A percentile compares a stretch with the other conserved stretches of the same genome.
Conservation (phyloP, 306 rosid species). For the Quillaja saponaria region DNA sequence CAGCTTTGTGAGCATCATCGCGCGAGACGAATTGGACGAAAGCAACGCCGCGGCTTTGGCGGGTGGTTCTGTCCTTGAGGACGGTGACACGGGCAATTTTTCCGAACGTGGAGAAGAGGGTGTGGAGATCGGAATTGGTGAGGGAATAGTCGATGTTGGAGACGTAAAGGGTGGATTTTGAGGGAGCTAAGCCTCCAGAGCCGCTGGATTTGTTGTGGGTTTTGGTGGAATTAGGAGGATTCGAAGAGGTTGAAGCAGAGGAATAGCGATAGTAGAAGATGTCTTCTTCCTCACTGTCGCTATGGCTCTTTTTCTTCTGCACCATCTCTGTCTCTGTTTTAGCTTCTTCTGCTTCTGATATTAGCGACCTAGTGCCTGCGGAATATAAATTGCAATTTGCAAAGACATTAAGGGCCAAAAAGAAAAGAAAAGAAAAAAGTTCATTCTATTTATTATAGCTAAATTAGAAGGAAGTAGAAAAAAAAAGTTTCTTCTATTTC, state of each 20-base stretch:
- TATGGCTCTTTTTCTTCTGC: constrained; percentile 30
- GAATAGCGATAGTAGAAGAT: constrained; percentile 71
- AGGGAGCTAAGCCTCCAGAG: constrained; percentile 64
- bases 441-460: too few relatives aligned
- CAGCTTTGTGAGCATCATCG: constrained; percentile 59
- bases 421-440: too few relatives aligned
- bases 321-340: constrained; percentile 2
- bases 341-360: too few relatives aligned
- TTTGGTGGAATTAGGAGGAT: constrained; percentile 5
- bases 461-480: too few relatives aligned
- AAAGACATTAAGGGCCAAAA: too few relatives aligned
- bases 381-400: too few relatives aligned
- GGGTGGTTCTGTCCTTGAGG: constrained; percentile 80
- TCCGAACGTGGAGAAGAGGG: constrained; percentile 83
- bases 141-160: constrained; percentile 81
- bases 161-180: constrained; percentile 79
- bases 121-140: constrained; percentile 91
- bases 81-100: constrained; percentile 85
- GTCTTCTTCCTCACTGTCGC: constrained; percentile 69
- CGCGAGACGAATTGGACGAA: constrained; percentile 80
- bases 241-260: constrained; percentile 33
- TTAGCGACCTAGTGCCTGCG: too few relatives aligned
- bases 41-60: constrained; percentile 82
- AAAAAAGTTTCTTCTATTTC: too few relatives aligned
- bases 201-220: constrained; percentile 12